These are phyloP conservation scores for Termitomyces sp. DNA, from an alignment of 768 basidiomycete species.

Conservation along the genomic window DNA sequence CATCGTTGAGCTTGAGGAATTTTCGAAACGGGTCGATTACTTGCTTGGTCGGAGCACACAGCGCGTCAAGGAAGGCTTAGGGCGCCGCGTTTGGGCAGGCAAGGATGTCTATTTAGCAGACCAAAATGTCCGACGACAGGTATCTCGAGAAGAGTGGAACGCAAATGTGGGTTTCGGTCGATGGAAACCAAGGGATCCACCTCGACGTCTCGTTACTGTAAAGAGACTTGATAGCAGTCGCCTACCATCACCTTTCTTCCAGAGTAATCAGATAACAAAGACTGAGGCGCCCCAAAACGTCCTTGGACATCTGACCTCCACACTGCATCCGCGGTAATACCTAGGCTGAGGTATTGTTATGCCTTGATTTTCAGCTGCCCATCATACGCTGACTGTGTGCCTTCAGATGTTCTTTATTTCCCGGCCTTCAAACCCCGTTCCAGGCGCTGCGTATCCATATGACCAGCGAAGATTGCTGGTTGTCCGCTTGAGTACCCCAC, in stretches of 20 bases:
- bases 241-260: conserved; percentile 6
- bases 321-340: not conserved
- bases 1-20: conserved; percentile 41
- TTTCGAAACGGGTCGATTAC: conserved; percentile 38
- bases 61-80: conserved; percentile 72
- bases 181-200: conserved; percentile 8
- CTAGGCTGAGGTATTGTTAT: not conserved
- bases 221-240: not conserved
- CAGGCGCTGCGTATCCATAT: no score
- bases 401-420: not conserved
- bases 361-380: not conserved
- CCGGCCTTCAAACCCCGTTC: no score
- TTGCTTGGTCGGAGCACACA: conserved; percentile 49
- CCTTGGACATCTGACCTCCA: not conserved
- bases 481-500: not conserved
- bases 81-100: conserved; percentile 67
- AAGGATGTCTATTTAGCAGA: conserved; percentile 52
- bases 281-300: not conserved
- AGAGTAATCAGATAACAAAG: conserved; percentile 6
- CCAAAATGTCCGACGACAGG: conserved; percentile 20
- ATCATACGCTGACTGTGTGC: not conserved
- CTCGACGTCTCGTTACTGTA: not conserved
- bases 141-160: conserved; percentile 47
- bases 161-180: conserved; percentile 46
- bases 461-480: not conserved